Conservation (phyloP, 169 alveolate species). For the Miamiensis avidus region DNA sequence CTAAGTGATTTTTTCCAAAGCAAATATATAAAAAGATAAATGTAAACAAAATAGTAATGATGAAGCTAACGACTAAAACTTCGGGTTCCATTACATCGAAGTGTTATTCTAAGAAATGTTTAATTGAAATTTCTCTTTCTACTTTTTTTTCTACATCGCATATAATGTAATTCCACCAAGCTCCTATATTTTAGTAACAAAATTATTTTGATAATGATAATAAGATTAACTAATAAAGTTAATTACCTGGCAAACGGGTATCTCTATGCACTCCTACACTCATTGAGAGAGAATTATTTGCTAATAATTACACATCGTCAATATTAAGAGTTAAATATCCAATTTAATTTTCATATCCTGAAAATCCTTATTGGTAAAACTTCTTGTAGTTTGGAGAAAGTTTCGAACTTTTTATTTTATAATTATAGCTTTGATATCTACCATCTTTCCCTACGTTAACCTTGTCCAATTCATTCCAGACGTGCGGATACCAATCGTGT, state of each 20-base stretch:
- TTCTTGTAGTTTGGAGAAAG: too few relatives aligned
- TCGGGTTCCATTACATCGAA: too few relatives aligned
- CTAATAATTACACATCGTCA: not conserved
- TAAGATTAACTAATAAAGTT: not conserved
- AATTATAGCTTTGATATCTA: not conserved
- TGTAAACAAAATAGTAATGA: too few relatives aligned
- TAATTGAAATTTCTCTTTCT: too few relatives aligned
- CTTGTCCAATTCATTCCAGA: not conserved
- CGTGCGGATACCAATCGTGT: not conserved
- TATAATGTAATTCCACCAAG: not conserved
- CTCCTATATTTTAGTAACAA: not conserved
- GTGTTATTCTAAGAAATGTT: too few relatives aligned
- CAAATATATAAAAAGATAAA: too few relatives aligned
- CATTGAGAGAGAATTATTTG: not conserved
- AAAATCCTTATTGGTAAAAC: not conserved
- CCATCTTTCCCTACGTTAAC: not conserved
- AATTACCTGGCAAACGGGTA: not conserved
- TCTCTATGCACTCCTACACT: not conserved
- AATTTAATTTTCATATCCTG: not conserved
- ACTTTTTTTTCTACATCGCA: not conserved
- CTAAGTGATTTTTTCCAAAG: too few relatives aligned
- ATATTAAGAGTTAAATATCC: not conserved
- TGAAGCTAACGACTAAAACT: too few relatives aligned
- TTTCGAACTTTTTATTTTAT: not conserved
- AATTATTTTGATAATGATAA: too few relatives aligned